Percentiles rank a stretch among this genome's conserved stretches.
These are phyloP conservation scores for Candida quercuum DNA, from an alignment of 805 yeast species.

Conservation along the genomic window DNA sequence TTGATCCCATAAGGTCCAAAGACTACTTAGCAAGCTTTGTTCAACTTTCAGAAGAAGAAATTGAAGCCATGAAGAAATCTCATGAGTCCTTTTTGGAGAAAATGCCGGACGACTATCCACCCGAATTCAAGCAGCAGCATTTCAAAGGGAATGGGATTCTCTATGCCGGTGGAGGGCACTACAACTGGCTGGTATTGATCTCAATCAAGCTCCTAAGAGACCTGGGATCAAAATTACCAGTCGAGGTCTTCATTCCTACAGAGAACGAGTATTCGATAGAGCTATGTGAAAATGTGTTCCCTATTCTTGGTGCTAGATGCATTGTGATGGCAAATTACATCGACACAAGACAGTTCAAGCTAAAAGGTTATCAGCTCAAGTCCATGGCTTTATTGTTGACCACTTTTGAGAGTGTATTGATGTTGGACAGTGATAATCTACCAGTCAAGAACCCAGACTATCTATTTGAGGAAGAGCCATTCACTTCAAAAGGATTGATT, in stretches of 20 bases:
- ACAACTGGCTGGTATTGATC: slow-evolving; percentile 56
- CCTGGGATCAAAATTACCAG: slow-evolving; percentile 64
- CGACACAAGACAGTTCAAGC: slow-evolving; percentile 35
- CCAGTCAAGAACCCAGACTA: slow-evolving; percentile 47
- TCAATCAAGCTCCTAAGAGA: slow-evolving; percentile 53
- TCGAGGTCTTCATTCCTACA: slow-evolving; percentile 77
- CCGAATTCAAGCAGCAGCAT: slow-evolving; percentile 25
- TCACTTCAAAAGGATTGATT: slow-evolving; percentile 35
- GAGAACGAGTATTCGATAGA: slow-evolving; percentile 66
- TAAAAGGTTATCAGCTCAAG: slow-evolving; percentile 61
- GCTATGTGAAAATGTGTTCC: slow-evolving; percentile 60
- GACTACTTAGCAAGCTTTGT: slow-evolving; percentile 17
- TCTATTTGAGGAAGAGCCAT: slow-evolving; percentile 32
- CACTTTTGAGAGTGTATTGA: slow-evolving; percentile 66
- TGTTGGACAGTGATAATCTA: slow-evolving; percentile 72
- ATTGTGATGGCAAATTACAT: slow-evolving; percentile 43
- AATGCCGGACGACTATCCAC: slow-evolving; percentile 38
- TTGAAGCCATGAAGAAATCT: slow-evolving; percentile 11
- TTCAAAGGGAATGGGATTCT: slow-evolving; percentile 56
- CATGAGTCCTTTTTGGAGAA: slow-evolving; percentile 22
- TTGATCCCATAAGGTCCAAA: slow-evolving; percentile 21
- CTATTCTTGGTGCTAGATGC: slow-evolving; percentile 63
- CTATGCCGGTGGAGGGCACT: slow-evolving; percentile 71
- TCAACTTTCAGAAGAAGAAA: slow-evolving; percentile 12
- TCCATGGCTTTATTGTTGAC: slow-evolving; percentile 72